A percentile compares a stretch with the other conserved stretches of the same genome.
These are phyloP conservation scores for Hsuehochloa calcarea DNA, from an alignment of 176 grass and related monocot genomes.

Conservation along the genomic window DNA sequence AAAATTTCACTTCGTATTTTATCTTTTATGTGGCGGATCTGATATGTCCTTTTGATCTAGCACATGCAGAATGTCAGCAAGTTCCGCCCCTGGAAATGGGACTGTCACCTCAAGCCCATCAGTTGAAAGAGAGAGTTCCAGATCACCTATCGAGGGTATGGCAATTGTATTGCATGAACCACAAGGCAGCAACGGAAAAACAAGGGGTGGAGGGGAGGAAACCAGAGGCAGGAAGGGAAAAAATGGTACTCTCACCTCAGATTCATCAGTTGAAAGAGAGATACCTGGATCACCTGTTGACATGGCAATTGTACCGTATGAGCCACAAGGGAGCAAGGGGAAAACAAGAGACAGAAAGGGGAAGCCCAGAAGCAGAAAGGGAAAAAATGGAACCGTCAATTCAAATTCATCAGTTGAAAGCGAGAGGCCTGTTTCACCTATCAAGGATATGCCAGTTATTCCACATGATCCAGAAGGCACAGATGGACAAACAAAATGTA, in stretches of 20 bases:
- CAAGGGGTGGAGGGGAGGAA: conserved; percentile 25
- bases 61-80: conserved; percentile 19
- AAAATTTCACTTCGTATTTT: not conserved
- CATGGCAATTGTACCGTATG: not conserved
- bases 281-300: conserved; percentile 20
- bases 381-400: conserved; percentile 11
- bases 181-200: conserved; percentile 21
- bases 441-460: conserved; percentile 40
- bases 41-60: conserved; percentile 17
- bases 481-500: conserved; percentile 33
- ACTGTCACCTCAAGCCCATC: conserved; percentile 26
- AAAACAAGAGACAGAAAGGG: not conserved
- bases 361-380: not conserved
- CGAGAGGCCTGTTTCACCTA: conserved; percentile 9
- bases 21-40: conserved; percentile 15
- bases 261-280: conserved; percentile 28
- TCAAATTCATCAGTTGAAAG: conserved; percentile 41
- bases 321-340: not conserved
- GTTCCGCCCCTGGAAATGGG: conserved; percentile 20
- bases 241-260: not conserved
- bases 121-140: conserved; percentile 32
- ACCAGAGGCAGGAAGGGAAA: conserved; percentile 40
- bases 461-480: conserved; percentile 31
- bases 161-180: conserved; percentile 17
- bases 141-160: conserved; percentile 17